These are phyloP conservation scores for Dillenia turbinata DNA, from an alignment of 164 flowering plant species.

Conservation along the genomic window DNA sequence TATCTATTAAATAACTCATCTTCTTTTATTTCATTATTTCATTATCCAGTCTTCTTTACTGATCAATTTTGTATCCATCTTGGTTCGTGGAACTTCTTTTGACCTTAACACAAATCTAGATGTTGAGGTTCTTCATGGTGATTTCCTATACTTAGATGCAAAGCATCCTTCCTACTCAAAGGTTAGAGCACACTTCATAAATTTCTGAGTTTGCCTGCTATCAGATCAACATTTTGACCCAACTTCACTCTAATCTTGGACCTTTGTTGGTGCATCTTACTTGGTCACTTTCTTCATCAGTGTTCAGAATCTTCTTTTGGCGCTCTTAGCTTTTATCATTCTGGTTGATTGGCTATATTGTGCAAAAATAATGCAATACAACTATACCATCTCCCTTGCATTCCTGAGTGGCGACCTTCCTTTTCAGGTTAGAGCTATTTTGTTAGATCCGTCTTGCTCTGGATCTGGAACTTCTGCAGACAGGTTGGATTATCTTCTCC, in stretches of 20 bases:
- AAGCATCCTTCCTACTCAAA: conserved; percentile 51
- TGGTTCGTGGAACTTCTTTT: neutral
- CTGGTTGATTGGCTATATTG: neutral
- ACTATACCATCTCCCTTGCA: neutral
- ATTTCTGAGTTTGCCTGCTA: too few relatives aligned
- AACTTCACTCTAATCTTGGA: neutral
- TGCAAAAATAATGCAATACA: too few relatives aligned
- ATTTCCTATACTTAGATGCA: conserved; percentile 56
- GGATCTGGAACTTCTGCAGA: conserved; percentile 84
- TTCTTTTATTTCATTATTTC: neutral
- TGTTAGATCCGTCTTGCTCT: conserved; percentile 94
- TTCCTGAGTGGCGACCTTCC: neutral
- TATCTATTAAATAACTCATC: neutral
- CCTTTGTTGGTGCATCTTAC: too few relatives aligned
- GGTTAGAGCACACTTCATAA: conserved; percentile 26
- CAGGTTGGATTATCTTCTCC: conserved; percentile 86
- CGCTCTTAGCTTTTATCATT: too few relatives aligned
- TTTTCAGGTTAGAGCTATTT: conserved; percentile 75
- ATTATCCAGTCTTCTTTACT: too few relatives aligned
- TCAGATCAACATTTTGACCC: neutral
- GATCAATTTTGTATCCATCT: too few relatives aligned
- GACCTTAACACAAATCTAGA: conserved; percentile 47
- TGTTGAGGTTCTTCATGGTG: conserved; percentile 55
- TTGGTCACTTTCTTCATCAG: too few relatives aligned
- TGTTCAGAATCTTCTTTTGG: too few relatives aligned